Evolutionary conservation across 768 basidiomycete genomes (phyloP), one percentile per base, ranked within the genome.

Genomic region (Leccinum boreale): DNA sequence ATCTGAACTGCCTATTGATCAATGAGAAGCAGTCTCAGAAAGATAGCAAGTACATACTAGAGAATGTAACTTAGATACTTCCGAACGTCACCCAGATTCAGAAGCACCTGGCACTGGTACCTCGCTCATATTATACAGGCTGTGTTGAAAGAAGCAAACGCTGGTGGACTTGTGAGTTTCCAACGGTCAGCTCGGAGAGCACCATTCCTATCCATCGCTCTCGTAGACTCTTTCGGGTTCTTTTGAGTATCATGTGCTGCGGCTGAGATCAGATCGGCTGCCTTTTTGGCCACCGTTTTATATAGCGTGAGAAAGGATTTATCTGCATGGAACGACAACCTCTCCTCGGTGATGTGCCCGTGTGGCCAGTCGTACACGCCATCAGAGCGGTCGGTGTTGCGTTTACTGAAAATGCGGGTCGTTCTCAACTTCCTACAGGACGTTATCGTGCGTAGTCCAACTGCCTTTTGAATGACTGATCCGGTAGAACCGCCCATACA

Each of bases 341-440:
- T 15, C 70, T 82, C n/a, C 77, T 68, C 62, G 73, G 62, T 64
- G 79, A 78, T 72, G 80, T 84, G 48, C 83, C 84, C 36, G 89
- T 93, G 1, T 94, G 89, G 69, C 92, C 92, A 6, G 74, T 91
- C 52, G 90, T 95, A 39, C 90, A 92, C 60, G 81, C 85, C 73
- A 89, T 94, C 62, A 76, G 87, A 73, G 71, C 74, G 52, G 88
- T 87, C 59, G 53, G 63, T 64, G 19, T 4, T 4, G 3, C 17
- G 2, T 5, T 23, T n/a, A n/a, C 28, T n/a, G 2, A 35, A 12
- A 3, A n/a, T 15, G 19, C 4, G 17, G 15, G 29, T 21, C 24
- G 35, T n/a, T 15, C 55, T 66, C 50, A 74, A 49, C 29, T 61
- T 52, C 66, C 1, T 24, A 44, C 59, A 90, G 87, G 89, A 90